These are phyloP conservation scores for Adansonia rubrostipa DNA, from an alignment of 441 rosid species.

Conservation along the genomic window DNA sequence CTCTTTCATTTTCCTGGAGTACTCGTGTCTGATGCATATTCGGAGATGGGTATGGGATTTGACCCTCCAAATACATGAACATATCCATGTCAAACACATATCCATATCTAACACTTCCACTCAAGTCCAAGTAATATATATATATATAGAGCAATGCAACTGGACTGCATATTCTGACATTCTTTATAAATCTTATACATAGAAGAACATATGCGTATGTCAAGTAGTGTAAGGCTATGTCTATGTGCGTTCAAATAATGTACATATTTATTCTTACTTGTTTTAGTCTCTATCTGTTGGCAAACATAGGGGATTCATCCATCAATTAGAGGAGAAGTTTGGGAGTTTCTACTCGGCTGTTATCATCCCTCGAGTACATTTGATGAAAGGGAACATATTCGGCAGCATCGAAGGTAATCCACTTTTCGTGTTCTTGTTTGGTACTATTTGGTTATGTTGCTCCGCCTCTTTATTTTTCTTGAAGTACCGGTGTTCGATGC, in stretches of 20 bases:
- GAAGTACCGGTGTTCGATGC: too few species aligned
- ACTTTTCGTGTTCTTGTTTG: slow-evolving; percentile 21
- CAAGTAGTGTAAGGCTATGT: neutral
- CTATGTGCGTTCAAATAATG: neutral
- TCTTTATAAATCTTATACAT: neutral
- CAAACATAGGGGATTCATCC: slow-evolving; percentile 83
- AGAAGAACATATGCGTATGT: neutral
- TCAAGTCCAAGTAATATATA: neutral
- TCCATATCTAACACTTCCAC: too few species aligned
- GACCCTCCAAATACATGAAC: too few species aligned
- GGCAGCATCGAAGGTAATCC: slow-evolving; percentile 70
- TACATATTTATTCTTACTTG: neutral
- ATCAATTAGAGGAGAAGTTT: slow-evolving; percentile 95
- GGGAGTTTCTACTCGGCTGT: slow-evolving; percentile 95
- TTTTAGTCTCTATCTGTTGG: neutral
- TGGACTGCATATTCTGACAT: neutral
- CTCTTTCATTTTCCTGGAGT: too few species aligned
- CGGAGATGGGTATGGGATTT: too few species aligned
- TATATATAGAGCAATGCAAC: neutral
- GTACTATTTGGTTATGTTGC: neutral
- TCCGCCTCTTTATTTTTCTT: too few species aligned
- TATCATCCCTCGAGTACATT: slow-evolving; percentile 85
- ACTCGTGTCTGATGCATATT: too few species aligned
- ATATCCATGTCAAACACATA: too few species aligned
- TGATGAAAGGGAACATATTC: slow-evolving; percentile 78